Percentiles rank a stretch among this genome's conserved stretches.
These are phyloP conservation scores for Solanum hybrid DNA, from an alignment of 305 asterid genomes.

Conservation along the genomic window DNA sequence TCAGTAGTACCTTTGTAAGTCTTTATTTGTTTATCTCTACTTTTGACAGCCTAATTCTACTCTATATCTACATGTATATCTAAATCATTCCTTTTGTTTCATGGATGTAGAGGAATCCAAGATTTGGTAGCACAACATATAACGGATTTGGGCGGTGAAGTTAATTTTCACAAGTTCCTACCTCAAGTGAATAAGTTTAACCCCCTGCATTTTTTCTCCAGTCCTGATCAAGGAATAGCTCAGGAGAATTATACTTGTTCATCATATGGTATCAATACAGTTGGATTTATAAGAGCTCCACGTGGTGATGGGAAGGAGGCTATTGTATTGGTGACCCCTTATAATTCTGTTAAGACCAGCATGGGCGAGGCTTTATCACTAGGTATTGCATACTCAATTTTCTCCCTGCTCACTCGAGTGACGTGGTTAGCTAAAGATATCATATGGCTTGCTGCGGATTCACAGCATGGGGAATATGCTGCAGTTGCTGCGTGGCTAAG, in stretches of 20 bases:
- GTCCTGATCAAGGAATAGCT: conserved; percentile 43
- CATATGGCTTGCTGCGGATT: conserved; percentile 91
- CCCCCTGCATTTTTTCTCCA: conserved; percentile 69
- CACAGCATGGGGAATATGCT: conserved; percentile 75
- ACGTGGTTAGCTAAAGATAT: conserved; percentile 97
- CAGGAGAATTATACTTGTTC: conserved; percentile 53
- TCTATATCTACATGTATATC: background rate
- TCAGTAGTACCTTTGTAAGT: background rate
- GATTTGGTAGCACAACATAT: conserved; percentile 58
- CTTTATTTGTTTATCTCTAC: background rate
- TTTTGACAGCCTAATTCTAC: background rate
- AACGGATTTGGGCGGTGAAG: conserved; percentile 71
- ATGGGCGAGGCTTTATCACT: conserved; percentile 72
- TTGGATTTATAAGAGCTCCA: conserved; percentile 89
- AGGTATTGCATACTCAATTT: conserved; percentile 70
- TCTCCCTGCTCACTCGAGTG: conserved; percentile 76
- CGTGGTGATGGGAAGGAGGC: conserved; percentile 97
- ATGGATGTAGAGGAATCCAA: conserved; percentile 53
- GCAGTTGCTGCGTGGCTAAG: conserved; percentile 87
- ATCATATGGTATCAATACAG: conserved; percentile 61
- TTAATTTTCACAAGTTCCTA: conserved; percentile 62
- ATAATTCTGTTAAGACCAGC: conserved; percentile 51
- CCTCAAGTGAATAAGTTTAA: conserved; percentile 47
- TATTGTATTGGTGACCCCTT: conserved; percentile 86
- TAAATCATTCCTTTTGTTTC: conserved; percentile 7